Base-by-base conservation (phyloP, 2,329 filamentous ascomycete species). In the Aspergillus pseudonomiae region DNA sequence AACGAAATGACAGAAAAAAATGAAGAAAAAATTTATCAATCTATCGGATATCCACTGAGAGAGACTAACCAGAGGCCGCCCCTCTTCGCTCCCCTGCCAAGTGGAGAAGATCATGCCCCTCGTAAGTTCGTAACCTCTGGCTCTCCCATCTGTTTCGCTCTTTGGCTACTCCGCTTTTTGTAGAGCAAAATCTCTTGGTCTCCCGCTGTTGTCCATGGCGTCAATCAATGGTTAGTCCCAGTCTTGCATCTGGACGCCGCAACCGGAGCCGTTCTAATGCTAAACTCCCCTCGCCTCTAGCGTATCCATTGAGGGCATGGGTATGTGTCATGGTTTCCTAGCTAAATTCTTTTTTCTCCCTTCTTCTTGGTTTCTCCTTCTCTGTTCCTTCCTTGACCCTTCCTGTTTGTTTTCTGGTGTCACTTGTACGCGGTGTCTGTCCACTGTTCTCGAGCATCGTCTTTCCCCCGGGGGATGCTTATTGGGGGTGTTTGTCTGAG, bases 181-280 rank as follows among this genome's bases (percentile, higher is more conserved):
- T 28, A 54, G 52, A 45, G 11, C 28, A 36, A 39, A 46, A 48
- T 32, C 45, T 48, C 10, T 56, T 56, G 24, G 24, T 30, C 24
- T 28, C 26, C 26, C 46, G 16, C 46, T 50, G 46, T 56, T 57
- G 52, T 21, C 61, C 57, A 63, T 63, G 61, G 58, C n/a, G 58
- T 57, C 52, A 52, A 63, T 56, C 32, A 57, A 28, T 60, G 55
- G 12, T 55, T 60, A 21, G 43, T 30, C 46, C 30, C 50, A 54
- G 50, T 36, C n/a, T 54, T 36, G 30, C 24, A 19, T 12, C 30
- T 54, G 52, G 28, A 39, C 41, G 59, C 62, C 64, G 64, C 59
- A 64, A 66, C 62, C 64, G 62, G 62, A 66, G 64, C 62, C 52
- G 21, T 59, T 41, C 21, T 54, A 19, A 59, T 64, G 61, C 46